Conservation (phyloP, 2,329 filamentous ascomycete genomes). For the Bisporella sp. region DNA sequence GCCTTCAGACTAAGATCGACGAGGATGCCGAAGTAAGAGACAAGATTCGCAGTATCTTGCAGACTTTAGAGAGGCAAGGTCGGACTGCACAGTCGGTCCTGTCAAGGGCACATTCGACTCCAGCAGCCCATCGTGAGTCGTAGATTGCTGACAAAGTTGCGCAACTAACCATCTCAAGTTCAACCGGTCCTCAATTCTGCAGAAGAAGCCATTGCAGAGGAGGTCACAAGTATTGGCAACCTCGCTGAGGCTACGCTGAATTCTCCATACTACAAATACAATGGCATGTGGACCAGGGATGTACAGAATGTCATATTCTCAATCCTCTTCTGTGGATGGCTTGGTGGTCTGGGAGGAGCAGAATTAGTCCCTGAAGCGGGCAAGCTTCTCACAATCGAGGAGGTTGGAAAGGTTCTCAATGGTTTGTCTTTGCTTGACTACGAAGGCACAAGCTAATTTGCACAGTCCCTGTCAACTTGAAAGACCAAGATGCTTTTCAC, state of each 20-base stretch:
- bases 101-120: slow-evolving; percentile 84
- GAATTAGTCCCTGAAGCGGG: slow-evolving; percentile 47
- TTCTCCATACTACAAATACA: slow-evolving; percentile 96
- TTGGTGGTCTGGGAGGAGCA: slow-evolving; percentile 62
- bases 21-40: slow-evolving; percentile 79
- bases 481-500: slow-evolving; percentile 85
- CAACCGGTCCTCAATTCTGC: slow-evolving; percentile 61
- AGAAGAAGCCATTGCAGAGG: slow-evolving; percentile 61
- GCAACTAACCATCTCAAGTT: slow-evolving; percentile 41
- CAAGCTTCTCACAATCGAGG: slow-evolving; percentile 77
- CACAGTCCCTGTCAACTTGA: slow-evolving; percentile 82
- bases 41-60: slow-evolving; percentile 73
- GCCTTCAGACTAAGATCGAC: slow-evolving; percentile 83
- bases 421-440: slow-evolving; percentile 31
- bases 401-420: slow-evolving; percentile 71
- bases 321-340: slow-evolving; percentile 59
- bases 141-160: neutral
- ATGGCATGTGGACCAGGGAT: slow-evolving; percentile 75
- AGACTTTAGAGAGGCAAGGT: slow-evolving; percentile 76
- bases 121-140: slow-evolving; percentile 51
- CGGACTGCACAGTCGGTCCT: slow-evolving; percentile 75
- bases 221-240: slow-evolving; percentile 63
- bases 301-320: slow-evolving; percentile 69
- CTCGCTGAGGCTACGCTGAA: slow-evolving; percentile 69
- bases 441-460: slow-evolving; percentile 7